These are phyloP conservation scores for Asterochloris sp. DNA, from an alignment of 139 green algal genomes.

Conservation along the genomic window DNA sequence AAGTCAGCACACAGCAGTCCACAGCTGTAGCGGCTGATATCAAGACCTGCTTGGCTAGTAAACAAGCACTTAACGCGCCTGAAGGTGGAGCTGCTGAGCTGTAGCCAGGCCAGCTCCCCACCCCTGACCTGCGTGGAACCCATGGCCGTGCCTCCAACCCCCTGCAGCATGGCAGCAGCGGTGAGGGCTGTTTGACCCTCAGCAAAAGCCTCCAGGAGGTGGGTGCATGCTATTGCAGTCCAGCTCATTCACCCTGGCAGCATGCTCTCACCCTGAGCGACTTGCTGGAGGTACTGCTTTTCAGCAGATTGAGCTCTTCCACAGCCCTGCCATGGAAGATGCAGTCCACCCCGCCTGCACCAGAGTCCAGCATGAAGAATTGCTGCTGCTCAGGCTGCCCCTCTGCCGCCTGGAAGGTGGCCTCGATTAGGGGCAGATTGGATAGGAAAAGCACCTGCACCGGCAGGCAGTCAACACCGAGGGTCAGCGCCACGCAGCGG, in stretches of 20 bases:
- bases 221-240: background rate
- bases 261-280: background rate
- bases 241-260: background rate
- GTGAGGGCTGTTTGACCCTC: no score
- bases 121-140: background rate
- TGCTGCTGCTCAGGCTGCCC: background rate
- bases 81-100: slow-evolving; percentile 10
- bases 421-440: slow-evolving; percentile 16
- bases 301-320: slow-evolving; percentile 26
- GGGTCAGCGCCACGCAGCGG: no score
- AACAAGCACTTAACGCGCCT: slow-evolving; percentile 13
- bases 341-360: slow-evolving; percentile 35
- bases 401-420: background rate
- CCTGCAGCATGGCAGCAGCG: slow-evolving; percentile 3
- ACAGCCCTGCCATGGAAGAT: slow-evolving; percentile 44
- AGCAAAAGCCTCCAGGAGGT: background rate
- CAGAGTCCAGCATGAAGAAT: slow-evolving; percentile 50
- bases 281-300: background rate
- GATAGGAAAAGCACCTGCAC: background rate
- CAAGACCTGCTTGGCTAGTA: background rate
- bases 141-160: slow-evolving; percentile 5
- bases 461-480: no score
- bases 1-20: slow-evolving; percentile 42
- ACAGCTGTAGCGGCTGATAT: slow-evolving; percentile 30
- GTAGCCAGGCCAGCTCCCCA: background rate